Percentiles rank a stretch among this genome's conserved stretches.
These are phyloP conservation scores for Conringia planisiliqua DNA, from an alignment of 345 rosid species.

Conservation along the genomic window DNA sequence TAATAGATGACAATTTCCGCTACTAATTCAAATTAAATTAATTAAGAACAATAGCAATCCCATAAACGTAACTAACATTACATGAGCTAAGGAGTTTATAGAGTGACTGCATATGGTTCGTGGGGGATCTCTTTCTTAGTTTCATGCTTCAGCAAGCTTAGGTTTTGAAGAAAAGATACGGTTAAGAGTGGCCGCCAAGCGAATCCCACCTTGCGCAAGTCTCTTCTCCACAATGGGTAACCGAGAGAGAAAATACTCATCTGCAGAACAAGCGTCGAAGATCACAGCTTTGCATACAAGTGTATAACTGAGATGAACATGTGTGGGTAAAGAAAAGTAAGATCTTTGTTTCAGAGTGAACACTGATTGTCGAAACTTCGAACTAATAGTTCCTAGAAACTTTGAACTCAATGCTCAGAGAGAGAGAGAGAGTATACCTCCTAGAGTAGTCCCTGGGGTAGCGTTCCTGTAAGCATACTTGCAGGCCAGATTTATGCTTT, in stretches of 20 bases:
- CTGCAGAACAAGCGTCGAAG: slow-evolving; percentile 27
- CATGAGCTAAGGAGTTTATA: neutral
- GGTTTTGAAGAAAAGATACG: slow-evolving; percentile 54
- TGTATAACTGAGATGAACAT: neutral
- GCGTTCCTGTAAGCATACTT: slow-evolving; percentile 81
- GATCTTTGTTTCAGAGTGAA: neutral
- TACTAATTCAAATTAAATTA: neutral
- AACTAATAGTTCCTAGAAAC: neutral
- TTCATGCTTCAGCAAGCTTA: slow-evolving; percentile 42
- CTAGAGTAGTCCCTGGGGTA: slow-evolving; percentile 81
- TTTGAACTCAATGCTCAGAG: neutral
- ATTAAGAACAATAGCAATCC: neutral
- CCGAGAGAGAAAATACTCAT: slow-evolving; percentile 76
- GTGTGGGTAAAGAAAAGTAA: neutral
- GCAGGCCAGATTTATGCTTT: slow-evolving; percentile 85
- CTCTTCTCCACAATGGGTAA: slow-evolving; percentile 76
- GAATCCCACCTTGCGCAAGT: slow-evolving; percentile 84
- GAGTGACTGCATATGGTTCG: neutral
- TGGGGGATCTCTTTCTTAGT: neutral
- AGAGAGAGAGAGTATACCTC: slow-evolving; percentile 42
- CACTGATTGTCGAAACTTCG: neutral
- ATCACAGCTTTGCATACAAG: slow-evolving; percentile 4
- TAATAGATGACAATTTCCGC: neutral
- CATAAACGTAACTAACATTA: neutral
- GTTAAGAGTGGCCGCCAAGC: slow-evolving; percentile 77